phyloP scores from a whole-genome alignment of 2,329 filamentous ascomycete species.

The Septoria linicola region DNA sequence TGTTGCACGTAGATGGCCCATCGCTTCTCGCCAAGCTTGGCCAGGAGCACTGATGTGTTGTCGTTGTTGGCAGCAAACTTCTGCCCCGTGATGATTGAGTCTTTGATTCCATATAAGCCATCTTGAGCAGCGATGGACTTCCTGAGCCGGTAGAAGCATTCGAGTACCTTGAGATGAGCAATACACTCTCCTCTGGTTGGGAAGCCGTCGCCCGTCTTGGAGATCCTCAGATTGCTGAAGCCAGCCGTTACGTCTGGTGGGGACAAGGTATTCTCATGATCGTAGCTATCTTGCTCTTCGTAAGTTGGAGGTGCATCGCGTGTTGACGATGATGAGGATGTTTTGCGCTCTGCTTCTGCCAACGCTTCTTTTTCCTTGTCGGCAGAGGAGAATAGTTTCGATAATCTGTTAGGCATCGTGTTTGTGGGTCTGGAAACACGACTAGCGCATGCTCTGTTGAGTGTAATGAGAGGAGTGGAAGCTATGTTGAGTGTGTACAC shows the following conservation, averaged over 20 bases:
- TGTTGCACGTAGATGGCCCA: constrained; percentile 69
- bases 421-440: not conserved
- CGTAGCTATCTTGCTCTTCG: constrained; percentile 26
- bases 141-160: constrained; percentile 65
- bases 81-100: constrained; percentile 32
- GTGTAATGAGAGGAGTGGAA: not conserved
- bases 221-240: constrained; percentile 37
- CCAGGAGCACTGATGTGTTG: constrained; percentile 39
- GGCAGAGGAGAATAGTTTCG: constrained; percentile 30
- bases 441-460: not conserved
- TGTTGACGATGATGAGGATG: constrained; percentile 20
- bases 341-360: constrained; percentile 24
- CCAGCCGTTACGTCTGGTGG: constrained; percentile 34
- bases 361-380: constrained; percentile 36
- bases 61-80: constrained; percentile 38
- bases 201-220: constrained; percentile 26
- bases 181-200: constrained; percentile 61
- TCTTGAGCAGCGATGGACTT: constrained; percentile 66
- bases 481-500: not conserved
- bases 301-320: constrained; percentile 26
- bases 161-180: constrained; percentile 71
- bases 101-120: constrained; percentile 63
- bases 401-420: constrained; percentile 33
- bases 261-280: constrained; percentile 26
- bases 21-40: constrained; percentile 66